Evolutionary conservation across 306 rosid species (phyloP).

Genomic region (Quercus gilva): DNA sequence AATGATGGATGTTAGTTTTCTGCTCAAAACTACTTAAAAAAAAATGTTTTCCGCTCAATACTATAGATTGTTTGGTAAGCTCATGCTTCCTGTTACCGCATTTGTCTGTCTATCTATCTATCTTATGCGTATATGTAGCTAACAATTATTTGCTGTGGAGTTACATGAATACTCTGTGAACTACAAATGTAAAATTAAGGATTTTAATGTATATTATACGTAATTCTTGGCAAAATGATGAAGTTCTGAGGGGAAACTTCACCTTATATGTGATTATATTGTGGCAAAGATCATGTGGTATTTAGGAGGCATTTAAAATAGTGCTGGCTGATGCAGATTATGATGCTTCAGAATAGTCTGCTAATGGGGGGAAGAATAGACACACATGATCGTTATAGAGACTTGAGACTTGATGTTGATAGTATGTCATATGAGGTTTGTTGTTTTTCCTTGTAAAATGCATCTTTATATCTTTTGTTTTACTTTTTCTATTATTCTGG

Average conservation of each 20-base stretch:
- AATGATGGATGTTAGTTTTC: not conserved
- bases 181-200: not conserved
- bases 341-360: conserved; percentile 73
- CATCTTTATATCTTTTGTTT: not conserved
- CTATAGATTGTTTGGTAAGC: not conserved
- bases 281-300: not conserved
- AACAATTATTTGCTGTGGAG: not conserved
- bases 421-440: conserved; percentile 87
- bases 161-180: not conserved
- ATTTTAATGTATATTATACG: not conserved
- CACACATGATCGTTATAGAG: conserved; percentile 68
- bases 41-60: too few relatives aligned
- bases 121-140: not conserved
- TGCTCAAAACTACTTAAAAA: not conserved
- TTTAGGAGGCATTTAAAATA: conserved; percentile 11
- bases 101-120: not conserved
- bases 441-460: not conserved
- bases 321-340: conserved; percentile 53
- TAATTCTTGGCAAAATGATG: not conserved
- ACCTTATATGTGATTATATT: not conserved
- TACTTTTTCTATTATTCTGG: not conserved
- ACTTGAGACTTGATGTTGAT: conserved; percentile 91
- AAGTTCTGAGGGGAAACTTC: not conserved
- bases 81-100: not conserved
- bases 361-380: conserved; percentile 71